Evolutionary conservation across 177 flowering plant genomes (phyloP).

Genomic region (Vitis hybrid): DNA sequence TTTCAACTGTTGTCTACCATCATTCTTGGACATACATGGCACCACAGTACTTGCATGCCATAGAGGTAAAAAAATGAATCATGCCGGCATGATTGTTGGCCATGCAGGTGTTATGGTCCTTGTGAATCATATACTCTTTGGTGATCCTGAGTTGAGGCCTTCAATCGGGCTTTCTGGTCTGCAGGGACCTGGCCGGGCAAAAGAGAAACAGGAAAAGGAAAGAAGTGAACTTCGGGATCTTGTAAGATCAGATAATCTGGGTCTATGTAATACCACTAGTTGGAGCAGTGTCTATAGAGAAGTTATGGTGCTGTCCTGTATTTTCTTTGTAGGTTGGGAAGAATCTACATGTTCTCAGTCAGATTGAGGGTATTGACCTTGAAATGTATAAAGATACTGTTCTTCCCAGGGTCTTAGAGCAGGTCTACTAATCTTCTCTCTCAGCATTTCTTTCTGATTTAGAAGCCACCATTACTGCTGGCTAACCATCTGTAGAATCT

Average conservation of each 20-base stretch:
- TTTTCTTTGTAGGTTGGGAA: conserved; percentile 78
- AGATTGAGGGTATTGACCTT: conserved; percentile 96
- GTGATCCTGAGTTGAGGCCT: conserved; percentile 92
- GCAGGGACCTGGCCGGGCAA: conserved; percentile 95
- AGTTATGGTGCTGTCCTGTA: conserved; percentile 7
- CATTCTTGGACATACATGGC: conserved; percentile 54
- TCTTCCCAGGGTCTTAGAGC: conserved; percentile 92
- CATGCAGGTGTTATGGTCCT: conserved; percentile 75
- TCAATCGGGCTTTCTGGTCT: conserved; percentile 88
- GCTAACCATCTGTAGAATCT: not conserved
- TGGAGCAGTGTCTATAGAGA: conserved; percentile 5
- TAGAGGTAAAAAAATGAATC: conserved; percentile 50
- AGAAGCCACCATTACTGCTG: not conserved
- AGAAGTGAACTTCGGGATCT: conserved; percentile 99
- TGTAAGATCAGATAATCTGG: conserved; percentile 46
- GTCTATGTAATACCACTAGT: conserved; percentile 23
- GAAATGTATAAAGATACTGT: conserved; percentile 92
- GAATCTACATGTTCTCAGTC: conserved; percentile 94
- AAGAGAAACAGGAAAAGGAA: conserved; percentile 95
- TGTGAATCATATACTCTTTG: conserved; percentile 79
- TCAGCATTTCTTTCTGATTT: not conserved
- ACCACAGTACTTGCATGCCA: conserved; percentile 58
- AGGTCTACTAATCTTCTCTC: conserved; percentile 43
- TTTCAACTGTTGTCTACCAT: conserved; percentile 26
- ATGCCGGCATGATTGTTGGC: conserved; percentile 80